Conservation (phyloP, 306 rosid genomes). For the Styphnolobium japonicum region DNA sequence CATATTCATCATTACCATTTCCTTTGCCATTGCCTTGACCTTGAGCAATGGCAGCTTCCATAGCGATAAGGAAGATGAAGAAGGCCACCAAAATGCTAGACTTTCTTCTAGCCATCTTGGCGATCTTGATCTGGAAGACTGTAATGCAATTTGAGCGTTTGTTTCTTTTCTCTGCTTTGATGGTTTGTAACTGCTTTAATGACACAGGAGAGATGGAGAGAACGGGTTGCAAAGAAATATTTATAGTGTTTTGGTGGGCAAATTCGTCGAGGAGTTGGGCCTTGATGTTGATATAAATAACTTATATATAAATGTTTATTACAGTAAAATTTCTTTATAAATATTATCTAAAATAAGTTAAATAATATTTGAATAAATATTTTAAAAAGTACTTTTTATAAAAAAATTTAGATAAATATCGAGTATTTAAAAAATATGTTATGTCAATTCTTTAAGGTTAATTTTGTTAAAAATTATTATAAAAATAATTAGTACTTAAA, state of each 20-base stretch:
- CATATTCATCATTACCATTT: not conserved
- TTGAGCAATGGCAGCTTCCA: conserved; percentile 42
- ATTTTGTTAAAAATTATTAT: no score
- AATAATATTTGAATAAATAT: no score
- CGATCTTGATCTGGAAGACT: no score
- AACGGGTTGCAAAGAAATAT: not conserved
- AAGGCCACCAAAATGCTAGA: conserved; percentile 31
- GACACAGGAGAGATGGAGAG: conserved; percentile 19
- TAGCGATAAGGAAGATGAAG: conserved; percentile 38
- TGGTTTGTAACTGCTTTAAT: conserved; percentile 21
- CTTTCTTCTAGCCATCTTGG: conserved; percentile 45
- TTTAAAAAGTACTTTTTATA: no score
- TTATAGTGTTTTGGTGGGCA: conserved; percentile 1
- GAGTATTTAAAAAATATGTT: no score
- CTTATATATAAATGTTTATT: no score
- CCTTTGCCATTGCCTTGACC: conserved; percentile 24
- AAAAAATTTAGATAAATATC: no score
- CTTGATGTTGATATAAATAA: no score
- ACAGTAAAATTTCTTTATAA: no score
- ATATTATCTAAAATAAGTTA: no score
- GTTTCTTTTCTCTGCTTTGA: conserved; percentile 22
- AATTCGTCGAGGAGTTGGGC: conserved; percentile 34
- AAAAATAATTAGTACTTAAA: no score
- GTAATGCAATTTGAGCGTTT: not conserved
- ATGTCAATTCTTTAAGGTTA: no score